Conservation (phyloP, 2,329 filamentous ascomycete species). For the Calonectria hawksworthii region DNA sequence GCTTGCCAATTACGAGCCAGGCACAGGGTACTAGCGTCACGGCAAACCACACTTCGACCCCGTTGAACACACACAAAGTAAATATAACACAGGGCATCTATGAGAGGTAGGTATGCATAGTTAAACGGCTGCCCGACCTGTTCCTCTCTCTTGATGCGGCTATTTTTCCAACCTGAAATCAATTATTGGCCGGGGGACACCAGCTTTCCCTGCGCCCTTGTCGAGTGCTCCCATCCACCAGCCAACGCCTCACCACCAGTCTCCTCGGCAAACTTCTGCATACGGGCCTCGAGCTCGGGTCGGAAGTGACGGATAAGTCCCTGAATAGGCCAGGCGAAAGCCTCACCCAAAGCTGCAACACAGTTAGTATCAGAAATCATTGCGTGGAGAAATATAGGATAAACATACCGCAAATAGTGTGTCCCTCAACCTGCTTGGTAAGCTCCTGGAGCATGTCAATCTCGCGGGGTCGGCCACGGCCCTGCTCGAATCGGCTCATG, state of each 20-base stretch:
- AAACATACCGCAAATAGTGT: conserved; percentile 92
- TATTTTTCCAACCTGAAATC: conserved; percentile 34
- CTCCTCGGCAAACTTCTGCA: conserved; percentile 83
- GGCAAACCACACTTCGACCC: conserved; percentile 5
- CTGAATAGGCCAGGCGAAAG: conserved; percentile 98
- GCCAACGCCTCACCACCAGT: conserved; percentile 82
- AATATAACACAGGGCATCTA: conserved; percentile 49
- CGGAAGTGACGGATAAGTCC: conserved; percentile 98
- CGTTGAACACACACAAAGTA: conserved; percentile 45
- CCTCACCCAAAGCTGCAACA: conserved; percentile 84
- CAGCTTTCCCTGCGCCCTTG: conserved; percentile 83
- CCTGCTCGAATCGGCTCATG: conserved; percentile 96
- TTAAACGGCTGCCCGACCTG: conserved; percentile 42
- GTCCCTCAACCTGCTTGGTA: conserved; percentile 99
- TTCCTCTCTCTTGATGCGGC: conserved; percentile 30
- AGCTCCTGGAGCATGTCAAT: conserved; percentile 99
- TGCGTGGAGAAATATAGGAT: not conserved
- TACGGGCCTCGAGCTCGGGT: conserved; percentile 92
- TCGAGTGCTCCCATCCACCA: conserved; percentile 87
- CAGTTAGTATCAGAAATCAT: conserved; percentile 45
- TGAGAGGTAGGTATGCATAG: conserved; percentile 46
- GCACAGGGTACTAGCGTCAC: not conserved
- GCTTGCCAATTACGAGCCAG: not conserved
- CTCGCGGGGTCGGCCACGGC: conserved; percentile 88
- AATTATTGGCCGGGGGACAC: conserved; percentile 90